phyloP scores from a whole-genome alignment of 331 rosid species.

The Saraca asoca region DNA sequence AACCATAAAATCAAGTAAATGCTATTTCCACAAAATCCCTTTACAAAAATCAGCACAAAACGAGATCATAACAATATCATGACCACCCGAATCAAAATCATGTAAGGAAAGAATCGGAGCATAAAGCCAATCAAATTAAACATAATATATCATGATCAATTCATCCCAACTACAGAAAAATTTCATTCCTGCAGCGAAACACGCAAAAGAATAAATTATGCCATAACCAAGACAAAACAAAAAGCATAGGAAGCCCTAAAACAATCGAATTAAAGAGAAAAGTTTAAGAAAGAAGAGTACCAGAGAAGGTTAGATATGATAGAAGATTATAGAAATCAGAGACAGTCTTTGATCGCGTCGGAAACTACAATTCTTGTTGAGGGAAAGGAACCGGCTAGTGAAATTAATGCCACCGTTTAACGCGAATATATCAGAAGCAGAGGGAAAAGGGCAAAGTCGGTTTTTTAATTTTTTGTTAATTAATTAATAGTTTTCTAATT shows the following conservation, averaged over 20 bases:
- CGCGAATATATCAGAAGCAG: too few relatives aligned
- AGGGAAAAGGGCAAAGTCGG: not conserved
- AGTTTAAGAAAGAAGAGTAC: slow-evolving; percentile 1
- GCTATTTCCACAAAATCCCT: not conserved
- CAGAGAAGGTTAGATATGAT: not conserved
- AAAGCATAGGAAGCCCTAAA: too few relatives aligned
- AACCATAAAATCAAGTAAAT: slow-evolving; percentile 1
- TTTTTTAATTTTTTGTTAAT: not conserved
- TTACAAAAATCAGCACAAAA: not conserved
- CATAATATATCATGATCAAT: too few relatives aligned
- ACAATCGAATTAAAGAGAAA: too few relatives aligned
- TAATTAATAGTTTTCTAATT: not conserved
- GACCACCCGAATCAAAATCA: too few relatives aligned
- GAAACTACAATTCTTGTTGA: not conserved
- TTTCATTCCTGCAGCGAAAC: too few relatives aligned
- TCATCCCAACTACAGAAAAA: too few relatives aligned
- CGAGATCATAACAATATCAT: not conserved
- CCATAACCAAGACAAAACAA: not conserved
- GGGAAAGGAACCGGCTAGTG: too few relatives aligned
- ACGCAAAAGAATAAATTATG: not conserved
- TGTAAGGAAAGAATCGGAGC: too few relatives aligned
- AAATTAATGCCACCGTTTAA: too few relatives aligned
- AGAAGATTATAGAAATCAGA: not conserved
- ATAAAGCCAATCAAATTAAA: too few relatives aligned
- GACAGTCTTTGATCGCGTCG: not conserved